Evolutionary conservation across 352 stramenopile genomes (phyloP).

Genomic region (Phytophthora litchii): DNA sequence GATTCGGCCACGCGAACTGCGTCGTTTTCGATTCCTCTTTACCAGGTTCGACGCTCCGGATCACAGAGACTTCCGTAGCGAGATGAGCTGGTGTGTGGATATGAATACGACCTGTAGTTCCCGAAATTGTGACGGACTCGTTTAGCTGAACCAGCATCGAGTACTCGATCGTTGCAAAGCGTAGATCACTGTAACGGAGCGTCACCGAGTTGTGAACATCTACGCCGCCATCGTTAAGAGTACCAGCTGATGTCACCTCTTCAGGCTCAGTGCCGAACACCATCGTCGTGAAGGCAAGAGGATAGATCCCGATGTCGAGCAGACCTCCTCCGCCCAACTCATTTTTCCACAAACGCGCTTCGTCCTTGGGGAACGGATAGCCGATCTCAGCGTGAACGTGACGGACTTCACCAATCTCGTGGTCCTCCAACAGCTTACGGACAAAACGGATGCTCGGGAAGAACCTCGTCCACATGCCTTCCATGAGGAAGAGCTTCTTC

Average conservation of each 20-base stretch:
- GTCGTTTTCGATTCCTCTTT: constrained; percentile 6
- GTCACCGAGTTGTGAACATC: constrained; percentile 71
- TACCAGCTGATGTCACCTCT: constrained; percentile 39
- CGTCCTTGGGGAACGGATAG: constrained; percentile 49
- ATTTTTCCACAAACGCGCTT: constrained; percentile 69
- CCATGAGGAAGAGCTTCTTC: constrained; percentile 83
- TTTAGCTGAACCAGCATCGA: constrained; percentile 61
- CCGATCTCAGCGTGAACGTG: constrained; percentile 79
- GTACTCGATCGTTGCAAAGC: constrained; percentile 75
- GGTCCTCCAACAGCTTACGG: constrained; percentile 55
- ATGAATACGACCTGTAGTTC: constrained; percentile 69
- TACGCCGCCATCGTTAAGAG: constrained; percentile 40
- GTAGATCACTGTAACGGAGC: constrained; percentile 55
- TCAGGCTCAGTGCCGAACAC: constrained; percentile 57
- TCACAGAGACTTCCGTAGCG: constrained; percentile 45
- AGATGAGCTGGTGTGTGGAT: constrained; percentile 67
- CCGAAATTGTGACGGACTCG: constrained; percentile 80
- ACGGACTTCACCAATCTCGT: constrained; percentile 70
- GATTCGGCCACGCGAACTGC: constrained; percentile 49
- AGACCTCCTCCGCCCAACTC: constrained; percentile 74
- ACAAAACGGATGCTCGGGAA: constrained; percentile 76
- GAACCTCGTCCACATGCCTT: constrained; percentile 89
- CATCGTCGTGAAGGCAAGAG: constrained; percentile 70
- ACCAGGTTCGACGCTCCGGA: too few relatives aligned
- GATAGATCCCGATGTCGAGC: constrained; percentile 83